Evolutionary conservation across 2,329 filamentous ascomycete species (phyloP).

Genomic region (Epichloe gansuensis): DNA sequence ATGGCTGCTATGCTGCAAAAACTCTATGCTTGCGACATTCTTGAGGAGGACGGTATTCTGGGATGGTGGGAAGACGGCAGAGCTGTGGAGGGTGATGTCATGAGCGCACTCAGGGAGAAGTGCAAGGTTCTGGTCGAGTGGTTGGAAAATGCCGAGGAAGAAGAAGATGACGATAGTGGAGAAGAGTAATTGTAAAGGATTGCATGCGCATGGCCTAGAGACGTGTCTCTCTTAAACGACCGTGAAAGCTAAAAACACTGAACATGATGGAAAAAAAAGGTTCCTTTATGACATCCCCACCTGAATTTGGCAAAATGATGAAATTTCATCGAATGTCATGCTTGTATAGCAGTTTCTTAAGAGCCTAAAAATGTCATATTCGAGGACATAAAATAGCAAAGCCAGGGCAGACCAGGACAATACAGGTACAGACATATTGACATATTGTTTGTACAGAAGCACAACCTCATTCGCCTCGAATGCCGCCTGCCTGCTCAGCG

Average conservation of each 20-base stretch:
- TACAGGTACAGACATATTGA: too few species aligned
- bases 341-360: too few species aligned
- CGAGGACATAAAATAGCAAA: too few species aligned
- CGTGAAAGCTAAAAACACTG: too few species aligned
- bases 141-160: conserved; percentile 63
- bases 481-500: too few species aligned
- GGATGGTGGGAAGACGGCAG: conserved; percentile 75
- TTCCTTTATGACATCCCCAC: too few species aligned
- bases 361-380: too few species aligned
- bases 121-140: conserved; percentile 74
- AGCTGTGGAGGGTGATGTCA: conserved; percentile 52
- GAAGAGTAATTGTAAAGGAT: background rate
- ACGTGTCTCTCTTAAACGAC: too few species aligned
- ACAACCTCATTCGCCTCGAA: background rate
- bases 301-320: too few species aligned
- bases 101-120: conserved; percentile 60
- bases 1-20: conserved; percentile 72
- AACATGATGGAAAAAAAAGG: too few species aligned
- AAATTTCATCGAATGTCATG: too few species aligned
- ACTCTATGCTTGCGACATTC: conserved; percentile 69
- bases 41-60: conserved; percentile 81
- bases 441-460: background rate
- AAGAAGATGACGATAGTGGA: conserved; percentile 51
- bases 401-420: too few species aligned
- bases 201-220: background rate